Base-by-base conservation (phyloP, 2,329 filamentous ascomycete species). In the Cryphonectria radicalis region DNA sequence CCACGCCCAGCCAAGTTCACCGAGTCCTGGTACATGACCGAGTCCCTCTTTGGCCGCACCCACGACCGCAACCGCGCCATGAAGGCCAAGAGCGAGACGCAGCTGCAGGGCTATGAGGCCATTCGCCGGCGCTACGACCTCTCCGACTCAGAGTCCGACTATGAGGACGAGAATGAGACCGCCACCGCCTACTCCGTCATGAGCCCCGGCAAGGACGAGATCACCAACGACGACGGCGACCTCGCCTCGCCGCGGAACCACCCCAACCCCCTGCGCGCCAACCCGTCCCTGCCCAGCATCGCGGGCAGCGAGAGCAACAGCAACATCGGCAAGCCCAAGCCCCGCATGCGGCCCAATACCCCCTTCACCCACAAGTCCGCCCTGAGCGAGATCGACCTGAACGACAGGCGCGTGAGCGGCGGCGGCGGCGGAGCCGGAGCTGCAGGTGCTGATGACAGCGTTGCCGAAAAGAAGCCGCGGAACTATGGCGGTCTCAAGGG, bases 21-120 rank as follows among this genome's bases (percentile, higher is more conserved):
- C 6, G 87, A 89, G 76, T 82, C 85, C 0, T 89, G 87, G 87
- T 83, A 83, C 73, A 81, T 87, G 2, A 84, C 85, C 0, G 86
- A 89, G 55, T 87, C 86, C 2, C 82, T 88, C 59, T 82, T 87
- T 76, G 83, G 82, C 66, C 84, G 86, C 75, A 89, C 87, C 2
- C 85, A 88, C 73, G 82, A 88, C 75, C 82, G 82, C 59, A 83
- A 84, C 74, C 82, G 82, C 62, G 81, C 81, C 63, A 76, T 83
- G 70, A 81, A 81, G 73, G 80, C 80, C 19, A 40, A 67, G 73
- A 67, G 75, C 76, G 25, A 77, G 35, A 55, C 75, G 75, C 78
- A 80, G 70, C 79, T 79, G 67, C 78, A 77, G 66, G 76, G 81
- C 43, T 89, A 89, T 77, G 81, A 86, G 66, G 80, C 83, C 8